Conservation (phyloP, 139 green algal genomes). For the Pleodorina starrii region DNA sequence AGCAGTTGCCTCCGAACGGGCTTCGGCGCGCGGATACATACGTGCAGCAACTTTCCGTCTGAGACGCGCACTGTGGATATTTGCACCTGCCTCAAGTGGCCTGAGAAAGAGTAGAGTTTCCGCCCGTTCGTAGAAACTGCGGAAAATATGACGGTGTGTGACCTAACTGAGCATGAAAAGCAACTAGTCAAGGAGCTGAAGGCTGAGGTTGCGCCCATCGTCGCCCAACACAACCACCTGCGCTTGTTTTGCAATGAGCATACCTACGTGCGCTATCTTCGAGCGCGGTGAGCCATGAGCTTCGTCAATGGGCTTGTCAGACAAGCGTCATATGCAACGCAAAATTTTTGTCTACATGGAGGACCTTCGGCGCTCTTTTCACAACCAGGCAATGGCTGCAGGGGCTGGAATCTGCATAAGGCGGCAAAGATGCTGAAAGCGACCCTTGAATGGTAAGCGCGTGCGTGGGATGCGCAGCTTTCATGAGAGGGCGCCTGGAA, state of each 20-base stretch:
- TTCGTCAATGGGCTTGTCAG: too few species aligned
- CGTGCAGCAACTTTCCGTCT: too few species aligned
- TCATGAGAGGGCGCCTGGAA: neutral
- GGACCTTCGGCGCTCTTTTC: neutral
- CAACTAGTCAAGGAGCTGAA: conserved; percentile 55
- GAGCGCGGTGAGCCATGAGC: conserved; percentile 60
- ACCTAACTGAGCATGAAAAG: conserved; percentile 25
- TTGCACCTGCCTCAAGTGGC: too few species aligned
- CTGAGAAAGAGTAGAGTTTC: too few species aligned
- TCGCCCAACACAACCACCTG: conserved; percentile 56
- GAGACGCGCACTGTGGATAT: too few species aligned
- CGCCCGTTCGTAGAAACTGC: too few species aligned
- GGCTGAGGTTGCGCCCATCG: conserved; percentile 27
- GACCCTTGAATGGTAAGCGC: conserved; percentile 74
- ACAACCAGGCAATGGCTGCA: conserved; percentile 12
- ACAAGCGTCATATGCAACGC: too few species aligned
- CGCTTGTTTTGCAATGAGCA: conserved; percentile 71
- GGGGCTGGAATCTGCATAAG: conserved; percentile 77
- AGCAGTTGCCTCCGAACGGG: too few species aligned
- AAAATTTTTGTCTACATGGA: too few species aligned
- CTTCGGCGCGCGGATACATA: too few species aligned
- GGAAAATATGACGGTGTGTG: neutral
- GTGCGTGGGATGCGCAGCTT: neutral
- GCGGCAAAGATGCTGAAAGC: conserved; percentile 79
- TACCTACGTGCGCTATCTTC: conserved; percentile 84